phyloP scores from a whole-genome alignment of 2,329 filamentous ascomycete genomes.

The Trichoderma atroviride region DNA sequence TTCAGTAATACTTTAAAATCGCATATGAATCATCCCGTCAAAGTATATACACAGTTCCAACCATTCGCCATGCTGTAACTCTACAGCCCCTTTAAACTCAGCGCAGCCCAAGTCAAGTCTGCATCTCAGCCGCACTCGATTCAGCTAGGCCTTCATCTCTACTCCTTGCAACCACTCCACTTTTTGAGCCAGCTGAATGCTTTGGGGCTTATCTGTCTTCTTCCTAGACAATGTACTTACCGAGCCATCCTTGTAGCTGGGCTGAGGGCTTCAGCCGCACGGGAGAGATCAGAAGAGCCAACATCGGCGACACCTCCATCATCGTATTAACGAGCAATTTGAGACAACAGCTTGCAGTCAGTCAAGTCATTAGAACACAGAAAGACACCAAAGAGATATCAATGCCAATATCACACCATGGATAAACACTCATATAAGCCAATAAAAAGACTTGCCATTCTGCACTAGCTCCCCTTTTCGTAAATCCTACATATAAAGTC shows the following conservation, averaged over 20 bases:
- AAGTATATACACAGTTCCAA: background rate
- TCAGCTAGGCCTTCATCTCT: background rate
- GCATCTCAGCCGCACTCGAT: constrained; percentile 7
- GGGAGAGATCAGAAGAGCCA: background rate
- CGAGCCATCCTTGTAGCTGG: background rate
- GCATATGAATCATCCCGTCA: too few species aligned
- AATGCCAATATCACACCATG: background rate
- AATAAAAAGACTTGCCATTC: constrained; percentile 20
- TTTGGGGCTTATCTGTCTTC: background rate
- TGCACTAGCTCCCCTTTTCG: constrained; percentile 16
- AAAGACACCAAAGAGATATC: background rate
- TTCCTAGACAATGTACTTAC: background rate
- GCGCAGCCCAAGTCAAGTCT: background rate
- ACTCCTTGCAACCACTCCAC: background rate
- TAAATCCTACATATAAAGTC: constrained; percentile 14
- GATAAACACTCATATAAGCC: background rate
- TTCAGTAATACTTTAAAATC: too few species aligned
- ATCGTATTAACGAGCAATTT: background rate
- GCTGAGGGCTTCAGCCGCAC: background rate
- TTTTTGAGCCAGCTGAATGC: background rate
- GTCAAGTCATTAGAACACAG: background rate
- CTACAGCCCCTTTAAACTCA: background rate
- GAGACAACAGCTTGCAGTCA: background rate
- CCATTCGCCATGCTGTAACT: background rate
- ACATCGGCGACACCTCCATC: background rate